These are phyloP conservation scores for Linderniella brevidens DNA, from an alignment of 257 asterid species.

Conservation along the genomic window DNA sequence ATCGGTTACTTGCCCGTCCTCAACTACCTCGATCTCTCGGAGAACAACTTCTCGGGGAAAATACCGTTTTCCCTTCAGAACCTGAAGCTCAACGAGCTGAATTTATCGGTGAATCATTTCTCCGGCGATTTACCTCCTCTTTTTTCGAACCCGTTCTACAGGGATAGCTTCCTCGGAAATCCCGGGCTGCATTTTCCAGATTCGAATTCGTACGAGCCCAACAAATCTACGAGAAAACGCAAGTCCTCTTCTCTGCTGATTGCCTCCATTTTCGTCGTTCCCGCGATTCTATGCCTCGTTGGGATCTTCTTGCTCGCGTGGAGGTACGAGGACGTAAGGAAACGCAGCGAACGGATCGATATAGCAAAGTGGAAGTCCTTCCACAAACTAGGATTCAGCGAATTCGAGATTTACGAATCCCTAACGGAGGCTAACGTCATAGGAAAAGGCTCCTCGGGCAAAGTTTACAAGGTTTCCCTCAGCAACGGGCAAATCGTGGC, in stretches of 20 bases:
- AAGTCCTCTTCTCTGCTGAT: no score
- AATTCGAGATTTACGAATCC: conserved; percentile 33
- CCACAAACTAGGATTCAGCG: conserved; percentile 51
- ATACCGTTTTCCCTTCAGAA: conserved; percentile 49
- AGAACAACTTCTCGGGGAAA: conserved; percentile 33
- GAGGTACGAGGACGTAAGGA: conserved; percentile 27
- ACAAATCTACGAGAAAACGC: no score
- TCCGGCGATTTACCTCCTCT: conserved; percentile 51
- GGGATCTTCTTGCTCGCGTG: conserved; percentile 27
- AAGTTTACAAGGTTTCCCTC: conserved; percentile 50
- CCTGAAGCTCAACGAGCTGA: conserved; percentile 47
- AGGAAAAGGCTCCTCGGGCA: conserved; percentile 64
- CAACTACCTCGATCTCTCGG: conserved; percentile 72
- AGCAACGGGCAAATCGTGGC: conserved; percentile 68
- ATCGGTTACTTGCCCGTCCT: conserved; percentile 50
- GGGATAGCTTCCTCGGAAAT: conserved; percentile 57
- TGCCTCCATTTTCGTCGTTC: conserved; percentile 16
- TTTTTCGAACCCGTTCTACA: conserved; percentile 21
- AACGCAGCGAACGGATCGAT: conserved; percentile 9
- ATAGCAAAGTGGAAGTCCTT: conserved; percentile 69
- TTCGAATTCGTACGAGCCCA: conserved; percentile 21
- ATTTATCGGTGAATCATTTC: conserved; percentile 45
- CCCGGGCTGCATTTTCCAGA: conserved; percentile 34
- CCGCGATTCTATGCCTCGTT: conserved; percentile 26
- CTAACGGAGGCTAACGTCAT: conserved; percentile 53